Evolutionary conservation across 2,329 filamentous ascomycete genomes (phyloP).

Genomic region (Plenodomus tracheiphilus): DNA sequence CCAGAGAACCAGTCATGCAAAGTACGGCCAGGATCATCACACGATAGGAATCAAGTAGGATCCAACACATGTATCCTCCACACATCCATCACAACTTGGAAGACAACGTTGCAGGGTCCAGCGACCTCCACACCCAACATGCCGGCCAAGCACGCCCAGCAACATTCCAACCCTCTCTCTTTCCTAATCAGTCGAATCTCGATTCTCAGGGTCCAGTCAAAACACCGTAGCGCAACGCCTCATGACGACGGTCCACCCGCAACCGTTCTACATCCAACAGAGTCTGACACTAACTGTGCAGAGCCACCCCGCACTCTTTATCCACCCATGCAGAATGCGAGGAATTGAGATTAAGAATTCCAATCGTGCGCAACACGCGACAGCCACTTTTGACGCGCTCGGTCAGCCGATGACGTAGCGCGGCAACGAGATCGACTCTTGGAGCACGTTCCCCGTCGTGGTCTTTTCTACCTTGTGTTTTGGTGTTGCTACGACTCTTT

Average conservation of each 20-base stretch:
- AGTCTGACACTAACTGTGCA: background rate
- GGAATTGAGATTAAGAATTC: background rate
- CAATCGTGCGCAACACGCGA: conserved; percentile 13
- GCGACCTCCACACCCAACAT: background rate
- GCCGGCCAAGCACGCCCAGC: background rate
- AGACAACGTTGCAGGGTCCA: background rate
- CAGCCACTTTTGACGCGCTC: conserved; percentile 5
- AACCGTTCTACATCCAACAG: background rate
- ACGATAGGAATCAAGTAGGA: no score
- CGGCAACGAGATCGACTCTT: background rate
- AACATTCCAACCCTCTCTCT: background rate
- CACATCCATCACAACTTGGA: background rate
- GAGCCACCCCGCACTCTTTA: background rate
- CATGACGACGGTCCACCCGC: background rate
- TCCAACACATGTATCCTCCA: background rate
- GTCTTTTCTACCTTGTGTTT: background rate
- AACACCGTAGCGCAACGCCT: background rate
- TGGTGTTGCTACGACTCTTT: background rate
- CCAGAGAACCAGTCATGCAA: no score
- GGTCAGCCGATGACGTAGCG: conserved; percentile 18
- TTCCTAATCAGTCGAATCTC: background rate
- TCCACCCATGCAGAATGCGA: background rate
- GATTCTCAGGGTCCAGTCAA: background rate
- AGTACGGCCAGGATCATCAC: no score
- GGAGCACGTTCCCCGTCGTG: background rate